Conservation (phyloP, 2,329 filamentous ascomycete genomes). For the Tolypocladium endophyticum region DNA sequence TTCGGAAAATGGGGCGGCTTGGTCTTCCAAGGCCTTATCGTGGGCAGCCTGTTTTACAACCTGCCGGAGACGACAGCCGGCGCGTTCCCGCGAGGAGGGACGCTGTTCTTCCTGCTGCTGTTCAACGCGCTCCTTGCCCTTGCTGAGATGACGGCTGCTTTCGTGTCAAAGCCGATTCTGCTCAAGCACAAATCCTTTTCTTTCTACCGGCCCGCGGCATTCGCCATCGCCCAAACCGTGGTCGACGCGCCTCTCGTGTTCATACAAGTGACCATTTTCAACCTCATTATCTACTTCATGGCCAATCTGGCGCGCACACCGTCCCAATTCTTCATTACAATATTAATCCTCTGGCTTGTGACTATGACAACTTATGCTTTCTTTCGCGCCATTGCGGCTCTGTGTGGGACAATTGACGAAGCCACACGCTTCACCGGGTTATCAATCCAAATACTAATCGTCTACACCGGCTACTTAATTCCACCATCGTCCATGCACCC, state of each 20-base stretch:
- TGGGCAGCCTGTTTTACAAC: constrained; percentile 71
- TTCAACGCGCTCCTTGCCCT: constrained; percentile 58
- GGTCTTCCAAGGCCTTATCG: constrained; percentile 62
- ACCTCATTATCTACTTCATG: constrained; percentile 69
- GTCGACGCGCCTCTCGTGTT: constrained; percentile 53
- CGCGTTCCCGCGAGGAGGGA: constrained; percentile 47
- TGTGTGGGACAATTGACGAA: constrained; percentile 50
- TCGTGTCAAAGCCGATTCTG: constrained; percentile 52
- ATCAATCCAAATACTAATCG: constrained; percentile 51
- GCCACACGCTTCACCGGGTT: constrained; percentile 49
- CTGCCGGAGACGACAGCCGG: constrained; percentile 47
- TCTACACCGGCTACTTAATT: constrained; percentile 59
- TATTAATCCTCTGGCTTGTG: constrained; percentile 48
- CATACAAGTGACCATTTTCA: constrained; percentile 55
- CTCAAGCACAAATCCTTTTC: constrained; percentile 62
- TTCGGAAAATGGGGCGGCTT: constrained; percentile 76
- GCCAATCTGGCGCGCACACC: constrained; percentile 55
- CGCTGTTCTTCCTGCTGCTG: constrained; percentile 40
- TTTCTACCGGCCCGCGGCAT: constrained; percentile 52
- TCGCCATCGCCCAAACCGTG: constrained; percentile 45
- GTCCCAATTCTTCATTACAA: constrained; percentile 57
- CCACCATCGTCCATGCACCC: constrained; percentile 43
- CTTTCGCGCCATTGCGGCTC: constrained; percentile 47
- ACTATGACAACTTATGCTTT: constrained; percentile 48
- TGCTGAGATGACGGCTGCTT: constrained; percentile 59